phyloP scores from a whole-genome alignment of 2,329 filamentous ascomycete species.

The Cordyceps farinosa region DNA sequence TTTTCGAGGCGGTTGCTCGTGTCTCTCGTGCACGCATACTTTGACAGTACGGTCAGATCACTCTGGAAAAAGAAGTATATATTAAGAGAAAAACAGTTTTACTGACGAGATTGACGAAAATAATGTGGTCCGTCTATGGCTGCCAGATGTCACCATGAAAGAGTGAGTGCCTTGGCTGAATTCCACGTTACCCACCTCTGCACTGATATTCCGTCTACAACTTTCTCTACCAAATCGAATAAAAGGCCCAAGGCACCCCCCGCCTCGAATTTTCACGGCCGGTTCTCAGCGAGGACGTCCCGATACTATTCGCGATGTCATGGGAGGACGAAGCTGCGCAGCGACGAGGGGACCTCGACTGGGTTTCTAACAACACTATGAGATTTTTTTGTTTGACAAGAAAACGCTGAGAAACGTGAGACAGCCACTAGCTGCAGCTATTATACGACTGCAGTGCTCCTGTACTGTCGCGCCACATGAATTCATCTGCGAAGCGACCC shows the following conservation, averaged over 20 bases:
- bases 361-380: constrained; percentile 61
- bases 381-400: constrained; percentile 24
- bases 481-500: constrained; percentile 39
- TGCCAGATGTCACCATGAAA: constrained; percentile 13
- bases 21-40: constrained; percentile 56
- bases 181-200: constrained; percentile 61
- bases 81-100: too few species aligned
- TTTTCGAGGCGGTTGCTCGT: constrained; percentile 53
- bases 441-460: constrained; percentile 50
- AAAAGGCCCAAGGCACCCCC: constrained; percentile 58
- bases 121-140: constrained; percentile 32
- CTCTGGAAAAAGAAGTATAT: too few species aligned
- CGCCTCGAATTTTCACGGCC: constrained; percentile 68
- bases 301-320: constrained; percentile 64
- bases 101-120: background rate
- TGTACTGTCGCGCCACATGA: constrained; percentile 41
- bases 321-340: constrained; percentile 58
- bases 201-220: constrained; percentile 52
- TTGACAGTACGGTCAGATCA: constrained; percentile 32
- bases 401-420: too few species aligned
- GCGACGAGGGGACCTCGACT: constrained; percentile 66
- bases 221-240: constrained; percentile 49
- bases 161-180: constrained; percentile 46
- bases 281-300: constrained; percentile 64
- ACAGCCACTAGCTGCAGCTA: constrained; percentile 44